These are phyloP conservation scores for Ophiostoma novo-ulmi DNA, from an alignment of 2,329 filamentous ascomycete species.

Conservation along the genomic window DNA sequence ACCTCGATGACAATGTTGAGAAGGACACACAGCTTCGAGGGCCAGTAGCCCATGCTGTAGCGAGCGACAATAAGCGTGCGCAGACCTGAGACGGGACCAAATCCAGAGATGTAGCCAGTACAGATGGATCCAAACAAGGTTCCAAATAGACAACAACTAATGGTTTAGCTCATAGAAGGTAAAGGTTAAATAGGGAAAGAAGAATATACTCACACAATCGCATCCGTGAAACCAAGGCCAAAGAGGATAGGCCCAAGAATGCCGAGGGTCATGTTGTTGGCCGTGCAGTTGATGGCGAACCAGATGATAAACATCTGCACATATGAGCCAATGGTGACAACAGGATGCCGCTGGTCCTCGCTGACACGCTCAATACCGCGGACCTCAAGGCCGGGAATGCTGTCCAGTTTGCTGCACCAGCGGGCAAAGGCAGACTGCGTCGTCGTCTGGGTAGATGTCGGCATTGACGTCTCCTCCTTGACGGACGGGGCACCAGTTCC, in stretches of 20 bases:
- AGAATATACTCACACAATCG: background rate
- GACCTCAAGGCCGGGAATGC: conserved; percentile 24
- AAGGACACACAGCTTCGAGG: conserved; percentile 31
- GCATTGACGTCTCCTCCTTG: background rate
- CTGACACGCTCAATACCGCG: conserved; percentile 22
- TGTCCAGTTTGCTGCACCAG: conserved; percentile 17
- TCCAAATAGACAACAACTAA: conserved; percentile 24
- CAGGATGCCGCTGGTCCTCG: conserved; percentile 33
- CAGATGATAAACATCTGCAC: conserved; percentile 40
- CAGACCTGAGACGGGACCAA: conserved; percentile 22
- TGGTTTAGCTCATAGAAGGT: conserved; percentile 19
- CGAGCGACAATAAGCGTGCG: conserved; percentile 29
- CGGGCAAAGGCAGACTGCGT: conserved; percentile 4
- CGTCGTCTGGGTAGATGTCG: background rate
- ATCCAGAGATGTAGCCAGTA: conserved; percentile 24
- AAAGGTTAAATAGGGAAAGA: background rate
- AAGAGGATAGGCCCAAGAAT: conserved; percentile 34
- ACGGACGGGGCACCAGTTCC: background rate
- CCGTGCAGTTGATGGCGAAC: conserved; percentile 43
- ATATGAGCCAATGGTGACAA: conserved; percentile 34
- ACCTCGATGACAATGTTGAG: conserved; percentile 34
- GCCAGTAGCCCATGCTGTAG: conserved; percentile 36
- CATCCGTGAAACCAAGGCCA: conserved; percentile 31
- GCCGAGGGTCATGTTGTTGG: conserved; percentile 39
- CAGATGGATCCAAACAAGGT: conserved; percentile 22